phyloP scores from a whole-genome alignment of 106 monocot species.

The Dendrobium catenatum region DNA sequence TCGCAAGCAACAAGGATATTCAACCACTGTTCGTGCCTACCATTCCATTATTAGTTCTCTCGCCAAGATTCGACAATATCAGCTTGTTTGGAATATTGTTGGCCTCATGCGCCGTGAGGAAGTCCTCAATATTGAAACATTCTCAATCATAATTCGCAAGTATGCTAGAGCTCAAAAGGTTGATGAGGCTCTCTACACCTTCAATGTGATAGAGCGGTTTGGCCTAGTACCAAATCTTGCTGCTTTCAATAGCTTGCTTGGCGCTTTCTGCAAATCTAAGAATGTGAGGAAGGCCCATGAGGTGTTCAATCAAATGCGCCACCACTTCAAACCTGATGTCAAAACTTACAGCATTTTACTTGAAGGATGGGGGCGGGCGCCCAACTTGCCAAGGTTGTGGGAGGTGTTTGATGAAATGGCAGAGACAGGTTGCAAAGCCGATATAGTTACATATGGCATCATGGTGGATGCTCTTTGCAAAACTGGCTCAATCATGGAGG shows the following conservation, averaged over 20 bases:
- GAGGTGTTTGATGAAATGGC: conserved; percentile 60
- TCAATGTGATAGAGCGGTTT: conserved; percentile 79
- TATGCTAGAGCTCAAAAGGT: conserved; percentile 82
- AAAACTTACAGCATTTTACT: conserved; percentile 89
- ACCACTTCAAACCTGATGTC: conserved; percentile 54
- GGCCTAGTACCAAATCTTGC: conserved; percentile 57
- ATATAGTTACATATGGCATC: conserved; percentile 88
- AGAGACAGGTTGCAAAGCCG: conserved; percentile 52
- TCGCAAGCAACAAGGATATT: conserved; percentile 37
- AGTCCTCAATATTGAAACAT: conserved; percentile 77
- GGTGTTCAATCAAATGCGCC: conserved; percentile 65
- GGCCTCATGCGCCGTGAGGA: conserved; percentile 47
- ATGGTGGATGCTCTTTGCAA: conserved; percentile 93
- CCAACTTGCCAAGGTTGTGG: conserved; percentile 75
- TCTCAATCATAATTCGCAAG: conserved; percentile 73
- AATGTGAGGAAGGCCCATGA: conserved; percentile 89
- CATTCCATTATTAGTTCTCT: conserved; percentile 73
- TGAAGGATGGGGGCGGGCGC: conserved; percentile 88
- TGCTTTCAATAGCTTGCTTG: conserved; percentile 71
- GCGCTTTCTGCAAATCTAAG: conserved; percentile 87
- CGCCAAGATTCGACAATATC: conserved; percentile 87
- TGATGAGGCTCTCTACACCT: conserved; percentile 79
- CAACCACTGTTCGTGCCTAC: conserved; percentile 56
- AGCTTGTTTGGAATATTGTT: conserved; percentile 86
- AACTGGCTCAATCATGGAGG: conserved; percentile 61